Evolutionary conservation across 2,329 filamentous ascomycete genomes (phyloP).

Genomic region (Aspergillaceae sp.): DNA sequence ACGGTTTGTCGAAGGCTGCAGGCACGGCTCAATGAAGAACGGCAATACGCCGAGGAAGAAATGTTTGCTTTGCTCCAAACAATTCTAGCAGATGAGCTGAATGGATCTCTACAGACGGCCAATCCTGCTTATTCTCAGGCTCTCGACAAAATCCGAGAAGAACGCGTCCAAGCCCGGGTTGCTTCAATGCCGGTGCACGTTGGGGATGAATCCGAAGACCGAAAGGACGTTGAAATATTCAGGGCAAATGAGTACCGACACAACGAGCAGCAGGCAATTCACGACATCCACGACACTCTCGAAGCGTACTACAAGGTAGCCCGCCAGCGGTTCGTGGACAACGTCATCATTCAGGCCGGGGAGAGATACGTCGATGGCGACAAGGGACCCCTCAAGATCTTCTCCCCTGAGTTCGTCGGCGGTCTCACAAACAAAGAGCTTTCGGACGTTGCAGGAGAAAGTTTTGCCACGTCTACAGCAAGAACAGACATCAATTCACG

Average conservation of each 20-base stretch:
- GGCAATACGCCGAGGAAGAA: constrained; percentile 28
- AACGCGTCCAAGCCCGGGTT: constrained; percentile 6
- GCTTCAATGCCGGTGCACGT: neutral
- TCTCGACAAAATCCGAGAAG: constrained; percentile 16
- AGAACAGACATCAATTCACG: constrained; percentile 39
- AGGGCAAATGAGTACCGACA: constrained; percentile 17
- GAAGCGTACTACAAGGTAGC: constrained; percentile 55
- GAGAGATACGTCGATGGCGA: constrained; percentile 47
- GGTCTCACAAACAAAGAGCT: constrained; percentile 43
- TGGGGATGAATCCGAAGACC: neutral
- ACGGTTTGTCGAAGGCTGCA: constrained; percentile 1
- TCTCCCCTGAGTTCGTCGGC: constrained; percentile 46
- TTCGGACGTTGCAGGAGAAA: constrained; percentile 52
- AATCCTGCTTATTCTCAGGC: constrained; percentile 46
- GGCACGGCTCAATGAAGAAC: constrained; percentile 19
- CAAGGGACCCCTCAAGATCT: constrained; percentile 43
- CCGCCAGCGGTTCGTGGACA: constrained; percentile 55
- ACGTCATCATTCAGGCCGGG: constrained; percentile 49
- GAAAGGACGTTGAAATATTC: neutral
- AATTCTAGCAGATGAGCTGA: constrained; percentile 44
- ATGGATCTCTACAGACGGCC: constrained; percentile 39
- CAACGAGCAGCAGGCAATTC: constrained; percentile 34
- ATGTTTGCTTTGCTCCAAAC: constrained; percentile 42
- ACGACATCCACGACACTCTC: constrained; percentile 54
- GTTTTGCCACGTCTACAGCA: constrained; percentile 31